phyloP scores from a whole-genome alignment of 2,329 filamentous ascomycete genomes.

The Paecilomyces sp. region DNA sequence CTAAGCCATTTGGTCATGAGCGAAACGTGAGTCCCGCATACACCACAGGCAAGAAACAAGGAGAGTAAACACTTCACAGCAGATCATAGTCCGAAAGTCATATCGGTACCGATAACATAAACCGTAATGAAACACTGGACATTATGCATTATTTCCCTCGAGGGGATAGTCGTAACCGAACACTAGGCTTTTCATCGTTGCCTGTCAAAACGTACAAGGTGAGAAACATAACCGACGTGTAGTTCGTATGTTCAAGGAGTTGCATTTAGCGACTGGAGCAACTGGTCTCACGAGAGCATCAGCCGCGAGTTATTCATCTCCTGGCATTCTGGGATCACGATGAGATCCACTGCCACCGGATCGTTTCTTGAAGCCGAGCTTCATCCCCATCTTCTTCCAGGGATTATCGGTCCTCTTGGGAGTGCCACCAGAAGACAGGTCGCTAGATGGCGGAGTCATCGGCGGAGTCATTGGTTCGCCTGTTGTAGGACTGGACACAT shows the following conservation, averaged over 20 bases:
- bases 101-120: background rate
- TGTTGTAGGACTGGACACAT: slow-evolving; percentile 32
- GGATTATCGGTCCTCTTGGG: slow-evolving; percentile 41
- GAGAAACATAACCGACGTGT: background rate
- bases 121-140: background rate
- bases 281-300: background rate
- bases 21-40: background rate
- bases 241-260: background rate
- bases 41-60: background rate
- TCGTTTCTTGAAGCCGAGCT: slow-evolving; percentile 38
- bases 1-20: background rate
- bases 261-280: background rate
- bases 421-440: slow-evolving; percentile 23
- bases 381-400: slow-evolving; percentile 49
- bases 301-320: background rate
- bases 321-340: background rate
- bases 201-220: background rate
- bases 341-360: slow-evolving; percentile 12
- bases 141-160: background rate
- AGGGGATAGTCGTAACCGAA: background rate
- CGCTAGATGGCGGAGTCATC: slow-evolving; percentile 43
- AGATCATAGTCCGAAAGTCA: background rate
- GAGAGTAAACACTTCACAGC: background rate
- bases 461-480: slow-evolving; percentile 45
- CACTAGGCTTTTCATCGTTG: background rate